Percentiles rank a stretch among this genome's conserved stretches.
These are phyloP conservation scores for Oemleria cerasiformis DNA, from an alignment of 306 rosid species.

Conservation along the genomic window DNA sequence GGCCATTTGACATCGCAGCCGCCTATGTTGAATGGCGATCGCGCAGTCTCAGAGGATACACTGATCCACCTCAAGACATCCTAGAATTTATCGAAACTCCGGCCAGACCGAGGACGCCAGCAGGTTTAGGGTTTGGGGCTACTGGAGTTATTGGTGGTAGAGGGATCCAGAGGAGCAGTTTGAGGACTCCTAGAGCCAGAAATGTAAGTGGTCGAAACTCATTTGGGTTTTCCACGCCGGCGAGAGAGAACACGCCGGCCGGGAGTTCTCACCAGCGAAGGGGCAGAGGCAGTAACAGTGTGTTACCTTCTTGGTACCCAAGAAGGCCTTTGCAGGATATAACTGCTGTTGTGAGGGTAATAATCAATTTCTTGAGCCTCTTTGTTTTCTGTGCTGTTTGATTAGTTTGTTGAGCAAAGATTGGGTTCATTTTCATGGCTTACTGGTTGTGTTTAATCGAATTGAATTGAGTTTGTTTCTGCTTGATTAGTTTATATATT, in stretches of 20 bases:
- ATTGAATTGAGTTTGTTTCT: background rate
- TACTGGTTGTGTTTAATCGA: background rate
- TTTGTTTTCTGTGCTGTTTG: background rate
- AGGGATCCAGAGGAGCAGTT: slow-evolving; percentile 12
- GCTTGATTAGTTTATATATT: too few relatives aligned
- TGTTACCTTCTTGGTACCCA: slow-evolving; percentile 79
- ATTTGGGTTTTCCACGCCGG: slow-evolving; percentile 10
- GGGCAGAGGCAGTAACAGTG: slow-evolving; percentile 29
- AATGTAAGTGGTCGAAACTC: slow-evolving; percentile 26
- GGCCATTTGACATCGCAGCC: slow-evolving; percentile 38
- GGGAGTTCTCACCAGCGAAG: slow-evolving; percentile 33
- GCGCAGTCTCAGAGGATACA: background rate
- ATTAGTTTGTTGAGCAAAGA: background rate
- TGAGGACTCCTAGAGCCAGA: slow-evolving; percentile 32
- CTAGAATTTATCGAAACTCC: slow-evolving; percentile 19
- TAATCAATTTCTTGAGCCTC: background rate
- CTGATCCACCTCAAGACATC: background rate
- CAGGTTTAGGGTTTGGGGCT: slow-evolving; percentile 24
- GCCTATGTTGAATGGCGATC: slow-evolving; percentile 30
- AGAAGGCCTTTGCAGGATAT: slow-evolving; percentile 74
- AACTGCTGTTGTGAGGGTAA: slow-evolving; percentile 52
- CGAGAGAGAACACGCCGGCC: slow-evolving; percentile 27
- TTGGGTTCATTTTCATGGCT: background rate
- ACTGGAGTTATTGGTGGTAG: slow-evolving; percentile 24
- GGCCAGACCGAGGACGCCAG: slow-evolving; percentile 1